Conservation (phyloP, 2,329 filamentous ascomycete species). For the Colletotrichum aenigma region DNA sequence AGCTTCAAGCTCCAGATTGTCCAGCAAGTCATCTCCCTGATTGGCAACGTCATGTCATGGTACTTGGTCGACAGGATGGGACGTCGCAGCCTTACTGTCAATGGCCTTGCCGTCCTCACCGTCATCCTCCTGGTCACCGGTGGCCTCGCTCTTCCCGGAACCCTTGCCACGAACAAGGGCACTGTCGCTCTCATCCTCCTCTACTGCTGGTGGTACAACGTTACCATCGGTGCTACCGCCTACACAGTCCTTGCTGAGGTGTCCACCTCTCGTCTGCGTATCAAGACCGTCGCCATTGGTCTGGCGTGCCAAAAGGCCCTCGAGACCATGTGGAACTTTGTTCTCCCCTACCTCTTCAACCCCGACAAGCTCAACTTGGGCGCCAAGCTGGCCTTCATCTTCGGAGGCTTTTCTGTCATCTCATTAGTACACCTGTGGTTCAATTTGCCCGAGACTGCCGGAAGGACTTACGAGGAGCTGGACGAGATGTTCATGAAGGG, state of each 20-base stretch:
- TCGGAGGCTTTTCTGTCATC: slow-evolving; percentile 35
- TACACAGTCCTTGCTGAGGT: slow-evolving; percentile 42
- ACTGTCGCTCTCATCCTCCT: slow-evolving; percentile 39
- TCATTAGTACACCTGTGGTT: slow-evolving; percentile 36
- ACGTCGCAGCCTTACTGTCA: slow-evolving; percentile 38
- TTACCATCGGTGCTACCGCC: slow-evolving; percentile 43
- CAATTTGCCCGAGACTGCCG: slow-evolving; percentile 38
- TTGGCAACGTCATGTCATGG: slow-evolving; percentile 45
- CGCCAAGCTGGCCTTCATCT: slow-evolving; percentile 45
- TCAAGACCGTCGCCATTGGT: slow-evolving; percentile 44
- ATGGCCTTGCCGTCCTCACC: slow-evolving; percentile 34
- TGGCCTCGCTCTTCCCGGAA: slow-evolving; percentile 23
- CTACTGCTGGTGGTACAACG: slow-evolving; percentile 42
- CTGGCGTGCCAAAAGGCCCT: slow-evolving; percentile 34
- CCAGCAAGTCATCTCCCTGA: slow-evolving; percentile 40
- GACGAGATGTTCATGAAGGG: slow-evolving; percentile 30
- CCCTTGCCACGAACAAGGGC: slow-evolving; percentile 32
- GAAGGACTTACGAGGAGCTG: slow-evolving; percentile 28
- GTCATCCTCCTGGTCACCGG: slow-evolving; percentile 44
- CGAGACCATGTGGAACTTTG: slow-evolving; percentile 17
- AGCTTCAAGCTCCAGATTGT: slow-evolving; percentile 43
- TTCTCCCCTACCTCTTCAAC: slow-evolving; percentile 27
- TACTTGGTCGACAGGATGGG: slow-evolving; percentile 40
- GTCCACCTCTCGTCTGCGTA: slow-evolving; percentile 39
- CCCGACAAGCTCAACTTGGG: slow-evolving; percentile 32